Evolutionary conservation across 371 early-diverging fungal species (phyloP), one percentile per base, ranked within the genome.

Genomic region (Sporodiniella umbellata): DNA sequence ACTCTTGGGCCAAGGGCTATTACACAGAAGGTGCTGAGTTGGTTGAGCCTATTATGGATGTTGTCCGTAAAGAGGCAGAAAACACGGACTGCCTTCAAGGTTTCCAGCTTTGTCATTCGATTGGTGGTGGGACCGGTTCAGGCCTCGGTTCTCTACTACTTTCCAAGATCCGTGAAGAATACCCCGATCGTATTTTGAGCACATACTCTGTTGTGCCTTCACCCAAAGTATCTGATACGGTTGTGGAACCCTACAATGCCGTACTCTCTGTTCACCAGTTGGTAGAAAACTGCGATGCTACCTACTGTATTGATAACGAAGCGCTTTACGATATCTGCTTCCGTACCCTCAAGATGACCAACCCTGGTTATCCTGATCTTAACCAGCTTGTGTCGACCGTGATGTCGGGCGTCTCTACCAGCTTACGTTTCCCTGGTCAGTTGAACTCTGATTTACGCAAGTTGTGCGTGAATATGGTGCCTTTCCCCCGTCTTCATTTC

Each of bases 271-370:
- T 92, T 21, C 93, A 93, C 58, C 93, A 92, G 70, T 72, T 94
- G 31, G 93, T 93, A 26, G 95, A 95, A 58, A 93, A 94, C 81
- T 85, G 91, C 55, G 94, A 95, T 75, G 92, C 91, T 64, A 96
- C 98, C 28, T 99, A 98, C 86, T 96, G 97, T 80, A 96, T 99
- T 54, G 99, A 99, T 73, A 99, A 99, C 80, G 98, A 99, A 70
- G 99, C 95, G 22, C 76, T 95, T 30, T 92, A 93, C 62, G 87
- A 93, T 57, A 94, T 95, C 45, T 95, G 94, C 70, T 82, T 83
- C 68, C 81, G 88, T 55, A 93, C 93, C 17, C 75, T 95, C 47
- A 93, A 93, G 71, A 70, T 93, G 48, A 66, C 71, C 35, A 88
- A 80, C 69, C 95, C 95, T 24, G 78, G 80, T 35, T 93, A 95